Base-by-base conservation (phyloP, 2,329 filamentous ascomycete genomes). In the Biscogniauxia marginata region DNA sequence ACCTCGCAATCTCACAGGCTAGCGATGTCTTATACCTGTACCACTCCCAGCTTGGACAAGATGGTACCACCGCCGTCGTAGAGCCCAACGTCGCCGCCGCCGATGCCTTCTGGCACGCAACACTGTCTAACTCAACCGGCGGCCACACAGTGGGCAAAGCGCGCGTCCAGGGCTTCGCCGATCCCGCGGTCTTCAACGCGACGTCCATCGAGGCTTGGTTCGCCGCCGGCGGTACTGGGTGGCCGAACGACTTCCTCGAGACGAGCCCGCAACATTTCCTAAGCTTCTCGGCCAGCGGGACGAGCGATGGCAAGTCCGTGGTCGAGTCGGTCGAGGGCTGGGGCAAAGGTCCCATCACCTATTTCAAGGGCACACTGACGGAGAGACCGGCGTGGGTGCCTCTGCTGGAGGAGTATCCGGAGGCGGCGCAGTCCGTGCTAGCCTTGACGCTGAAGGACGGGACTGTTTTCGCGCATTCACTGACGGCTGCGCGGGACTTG, bases 241-340 rank as follows among this genome's bases (percentile, higher is more conserved):
- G 44, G 43, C 49, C 48, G 7, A 55, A 55, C 20, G 48, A 39
- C 19, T 55, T 55, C 20, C 53, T 55, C 16, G 44, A 44, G 21
- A 47, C 53, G 4, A 55, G 49, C 24, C 43, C 53, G n/a, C 30
- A 21, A 25, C 53, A 55, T 24, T 48, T 39, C 25, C n/a, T 49
- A 8, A 47, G 48, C 39, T 49, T 34, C 24, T 30, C 49, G n/a
- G 53, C 23, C 19, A 45, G 23, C n/a, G 51, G 51, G 11, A 49
- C 45, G 11, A 7, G 25, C 3, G 45, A 53, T 24, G 45, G 24
- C 5, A 19, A 20, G 3, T 13, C 44, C 7, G 9, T 43, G 51
- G 3, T 48, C 24, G 53, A 51, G 49, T 43, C 24, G 23, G 39
- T 48, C 43, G 53, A 55, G 25, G 44, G 48, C 5, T 55, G 49